phyloP scores from a whole-genome alignment of 2,329 filamentous ascomycete species.

The Xenosphaeropsis pyriputrescens region DNA sequence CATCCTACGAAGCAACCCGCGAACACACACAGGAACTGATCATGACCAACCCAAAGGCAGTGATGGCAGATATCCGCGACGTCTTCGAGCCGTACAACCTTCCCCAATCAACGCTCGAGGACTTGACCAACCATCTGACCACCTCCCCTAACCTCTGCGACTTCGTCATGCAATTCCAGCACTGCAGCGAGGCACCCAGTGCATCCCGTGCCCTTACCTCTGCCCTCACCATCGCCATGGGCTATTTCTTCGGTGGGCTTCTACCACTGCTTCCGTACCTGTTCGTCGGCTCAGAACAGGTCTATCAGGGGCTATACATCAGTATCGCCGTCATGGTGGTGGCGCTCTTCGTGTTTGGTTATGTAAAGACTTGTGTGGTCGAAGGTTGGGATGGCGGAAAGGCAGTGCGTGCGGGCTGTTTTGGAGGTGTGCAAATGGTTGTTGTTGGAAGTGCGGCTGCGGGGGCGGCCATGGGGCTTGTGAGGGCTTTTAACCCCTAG shows the following conservation, averaged over 20 bases:
- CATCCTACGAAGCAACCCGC: constrained; percentile 15
- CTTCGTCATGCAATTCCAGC: constrained; percentile 23
- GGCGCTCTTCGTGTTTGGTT: constrained; percentile 49
- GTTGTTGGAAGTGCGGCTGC: constrained; percentile 22
- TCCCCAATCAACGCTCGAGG: constrained; percentile 13
- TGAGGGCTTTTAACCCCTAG: constrained; percentile 14
- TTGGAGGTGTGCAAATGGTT: constrained; percentile 24
- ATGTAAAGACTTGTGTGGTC: constrained; percentile 42
- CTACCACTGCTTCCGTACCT: constrained; percentile 42
- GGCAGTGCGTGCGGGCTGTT: constrained; percentile 12
- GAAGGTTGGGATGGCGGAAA: constrained; percentile 19
- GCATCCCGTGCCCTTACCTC: constrained; percentile 21
- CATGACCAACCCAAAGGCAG: constrained; percentile 10
- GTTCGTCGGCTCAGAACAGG: constrained; percentile 23
- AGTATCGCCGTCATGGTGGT: constrained; percentile 45
- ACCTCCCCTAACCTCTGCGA: constrained; percentile 18
- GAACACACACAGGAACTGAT: constrained; percentile 14
- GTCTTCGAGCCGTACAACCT: constrained; percentile 20
- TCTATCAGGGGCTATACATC: constrained; percentile 34
- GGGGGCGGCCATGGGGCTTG: constrained; percentile 22
- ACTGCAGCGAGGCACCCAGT: constrained; percentile 15
- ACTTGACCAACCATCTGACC: constrained; percentile 19
- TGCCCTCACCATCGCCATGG: constrained; percentile 37
- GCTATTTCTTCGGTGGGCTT: constrained; percentile 41
- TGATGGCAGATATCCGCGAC: constrained; percentile 15